These are phyloP conservation scores for Penicillium digitatum DNA, from an alignment of 2,329 filamentous ascomycete genomes.

Conservation along the genomic window DNA sequence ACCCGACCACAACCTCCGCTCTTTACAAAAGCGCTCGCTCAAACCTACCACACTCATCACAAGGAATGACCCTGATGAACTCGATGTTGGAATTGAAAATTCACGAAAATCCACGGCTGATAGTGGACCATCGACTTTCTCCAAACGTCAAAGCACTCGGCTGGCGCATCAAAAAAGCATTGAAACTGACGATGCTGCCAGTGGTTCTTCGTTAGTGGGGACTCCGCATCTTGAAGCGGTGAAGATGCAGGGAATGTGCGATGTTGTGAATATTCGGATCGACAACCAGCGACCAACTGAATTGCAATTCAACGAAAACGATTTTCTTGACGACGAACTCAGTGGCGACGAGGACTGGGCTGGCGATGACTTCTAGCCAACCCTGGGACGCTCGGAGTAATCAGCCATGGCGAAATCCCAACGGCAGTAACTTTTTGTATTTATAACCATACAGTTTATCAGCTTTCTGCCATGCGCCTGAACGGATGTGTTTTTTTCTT, in stretches of 20 bases:
- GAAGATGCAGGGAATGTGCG: conserved; percentile 54
- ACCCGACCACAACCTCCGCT: conserved; percentile 30
- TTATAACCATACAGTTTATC: neutral
- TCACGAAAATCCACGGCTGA: conserved; percentile 12
- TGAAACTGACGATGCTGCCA: conserved; percentile 24
- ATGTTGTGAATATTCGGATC: conserved; percentile 56
- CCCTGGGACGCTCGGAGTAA: conserved; percentile 25
- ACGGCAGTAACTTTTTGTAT: neutral
- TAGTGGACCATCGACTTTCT: conserved; percentile 19
- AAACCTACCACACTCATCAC: conserved; percentile 1
- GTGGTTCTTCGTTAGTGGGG: neutral
- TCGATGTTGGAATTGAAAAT: neutral
- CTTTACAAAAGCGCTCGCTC: conserved; percentile 18
- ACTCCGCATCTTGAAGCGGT: conserved; percentile 7
- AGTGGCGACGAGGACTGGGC: conserved; percentile 63
- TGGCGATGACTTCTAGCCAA: conserved; percentile 41
- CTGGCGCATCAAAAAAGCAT: conserved; percentile 31
- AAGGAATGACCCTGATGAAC: neutral
- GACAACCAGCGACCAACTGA: conserved; percentile 61
- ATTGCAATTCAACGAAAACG: conserved; percentile 54
- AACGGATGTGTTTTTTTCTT: neutral
- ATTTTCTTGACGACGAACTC: conserved; percentile 58
- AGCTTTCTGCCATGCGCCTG: neutral
- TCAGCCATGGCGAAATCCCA: neutral
- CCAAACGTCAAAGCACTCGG: conserved; percentile 41